phyloP scores from a whole-genome alignment of 78 protist species.

The Planoprotostelium fungivorum region DNA sequence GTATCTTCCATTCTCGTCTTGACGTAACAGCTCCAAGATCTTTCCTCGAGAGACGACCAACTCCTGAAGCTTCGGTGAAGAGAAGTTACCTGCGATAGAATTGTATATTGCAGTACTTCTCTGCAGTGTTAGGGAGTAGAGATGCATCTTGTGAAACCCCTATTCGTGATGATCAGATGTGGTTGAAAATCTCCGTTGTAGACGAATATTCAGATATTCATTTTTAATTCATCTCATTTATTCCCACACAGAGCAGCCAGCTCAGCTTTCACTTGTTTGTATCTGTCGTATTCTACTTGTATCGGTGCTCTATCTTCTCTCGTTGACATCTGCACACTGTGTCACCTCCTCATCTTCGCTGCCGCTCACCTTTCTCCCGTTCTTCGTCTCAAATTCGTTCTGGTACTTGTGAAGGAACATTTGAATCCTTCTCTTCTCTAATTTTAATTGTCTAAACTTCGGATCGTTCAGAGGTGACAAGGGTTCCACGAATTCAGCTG shows the following conservation, averaged over 20 bases:
- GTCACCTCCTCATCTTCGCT: not conserved
- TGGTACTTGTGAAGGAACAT: not conserved
- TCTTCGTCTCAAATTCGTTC: not conserved
- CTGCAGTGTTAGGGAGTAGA: conserved; percentile 85
- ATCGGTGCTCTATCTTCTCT: not conserved
- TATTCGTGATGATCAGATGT: not conserved
- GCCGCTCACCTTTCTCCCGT: not conserved
- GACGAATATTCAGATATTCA: too few species aligned
- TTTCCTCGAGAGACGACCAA: conserved; percentile 22
- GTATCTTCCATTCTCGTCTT: conserved; percentile 73
- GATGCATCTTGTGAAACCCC: conserved; percentile 30
- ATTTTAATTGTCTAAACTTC: not conserved
- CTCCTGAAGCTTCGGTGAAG: conserved; percentile 50
- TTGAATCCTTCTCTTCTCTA: not conserved
- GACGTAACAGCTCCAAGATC: conserved; percentile 75
- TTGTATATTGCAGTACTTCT: conserved; percentile 68
- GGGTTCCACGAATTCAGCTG: too few species aligned
- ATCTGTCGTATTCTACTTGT: not conserved
- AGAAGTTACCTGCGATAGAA: conserved; percentile 81
- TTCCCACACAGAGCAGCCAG: too few species aligned
- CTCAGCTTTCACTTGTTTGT: not conserved
- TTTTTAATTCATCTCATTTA: too few species aligned
- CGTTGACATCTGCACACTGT: not conserved
- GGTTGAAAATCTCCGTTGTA: too few species aligned
- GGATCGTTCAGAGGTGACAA: too few species aligned